Percentiles rank a stretch among this genome's conserved stretches.
phyloP scores from a whole-genome alignment of 305 asterid species.

The Fraxinus ornus region DNA sequence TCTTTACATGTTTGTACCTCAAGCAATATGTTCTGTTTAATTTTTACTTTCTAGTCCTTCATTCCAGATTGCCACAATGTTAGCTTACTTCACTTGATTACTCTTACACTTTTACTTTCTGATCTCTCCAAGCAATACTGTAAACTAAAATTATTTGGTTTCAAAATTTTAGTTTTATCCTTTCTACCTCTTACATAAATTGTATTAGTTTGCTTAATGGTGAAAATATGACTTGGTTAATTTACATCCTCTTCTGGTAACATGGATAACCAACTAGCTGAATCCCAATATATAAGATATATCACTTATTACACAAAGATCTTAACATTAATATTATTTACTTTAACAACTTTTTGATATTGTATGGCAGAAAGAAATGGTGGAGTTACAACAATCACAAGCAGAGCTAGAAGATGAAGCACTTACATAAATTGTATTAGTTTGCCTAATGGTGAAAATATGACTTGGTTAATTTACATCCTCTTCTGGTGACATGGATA shows the following conservation, averaged over 20 bases:
- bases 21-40: not conserved
- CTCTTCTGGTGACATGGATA: conserved; percentile 13
- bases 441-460: not conserved
- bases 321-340: too few species aligned
- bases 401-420: too few species aligned
- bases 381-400: too few species aligned
- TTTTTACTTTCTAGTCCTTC: not conserved
- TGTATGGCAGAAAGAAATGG: too few species aligned
- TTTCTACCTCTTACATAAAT: not conserved
- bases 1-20: not conserved
- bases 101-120: not conserved
- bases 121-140: not conserved
- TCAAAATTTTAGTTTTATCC: not conserved
- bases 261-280: too few species aligned
- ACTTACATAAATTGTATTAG: not conserved
- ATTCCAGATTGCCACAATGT: not conserved
- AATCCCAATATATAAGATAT: too few species aligned
- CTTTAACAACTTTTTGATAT: too few species aligned
- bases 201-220: not conserved
- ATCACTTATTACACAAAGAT: too few species aligned
- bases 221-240: not conserved
- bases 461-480: not conserved
- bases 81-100: not conserved
- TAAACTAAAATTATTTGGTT: not conserved
- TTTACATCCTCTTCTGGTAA: too few species aligned